These are phyloP conservation scores for Discostella stelligera DNA, from an alignment of 352 stramenopile species.

Conservation along the genomic window DNA sequence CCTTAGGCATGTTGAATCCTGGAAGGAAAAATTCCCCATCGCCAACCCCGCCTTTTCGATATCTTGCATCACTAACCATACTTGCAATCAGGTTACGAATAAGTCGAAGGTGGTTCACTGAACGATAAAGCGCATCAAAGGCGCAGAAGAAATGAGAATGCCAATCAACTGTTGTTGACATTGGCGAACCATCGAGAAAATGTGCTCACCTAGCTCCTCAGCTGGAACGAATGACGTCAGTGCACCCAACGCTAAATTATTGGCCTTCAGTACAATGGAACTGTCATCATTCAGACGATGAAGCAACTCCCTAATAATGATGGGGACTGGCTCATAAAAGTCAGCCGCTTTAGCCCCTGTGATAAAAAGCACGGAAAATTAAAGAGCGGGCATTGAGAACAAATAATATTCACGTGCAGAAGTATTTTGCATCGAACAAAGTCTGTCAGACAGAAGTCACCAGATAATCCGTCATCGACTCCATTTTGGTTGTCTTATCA, in stretches of 20 bases:
- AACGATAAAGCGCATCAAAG: neutral
- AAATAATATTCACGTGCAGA: constrained; percentile 21
- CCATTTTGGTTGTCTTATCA: constrained; percentile 42
- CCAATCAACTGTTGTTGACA: neutral
- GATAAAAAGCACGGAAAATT: constrained; percentile 16
- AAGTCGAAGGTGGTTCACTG: constrained; percentile 92
- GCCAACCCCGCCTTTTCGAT: constrained; percentile 88
- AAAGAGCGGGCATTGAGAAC: constrained; percentile 21
- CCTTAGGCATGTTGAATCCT: constrained; percentile 85
- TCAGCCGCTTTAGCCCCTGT: constrained; percentile 81
- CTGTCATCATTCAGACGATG: constrained; percentile 94
- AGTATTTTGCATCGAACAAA: constrained; percentile 3
- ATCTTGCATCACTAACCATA: constrained; percentile 93
- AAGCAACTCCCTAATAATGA: constrained; percentile 95
- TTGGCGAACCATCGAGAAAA: neutral
- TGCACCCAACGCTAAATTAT: constrained; percentile 87
- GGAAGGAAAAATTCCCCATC: constrained; percentile 83
- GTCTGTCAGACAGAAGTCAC: constrained; percentile 61
- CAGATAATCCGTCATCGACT: constrained; percentile 51
- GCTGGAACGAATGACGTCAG: constrained; percentile 90
- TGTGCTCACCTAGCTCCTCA: constrained; percentile 84
- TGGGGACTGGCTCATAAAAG: constrained; percentile 91
- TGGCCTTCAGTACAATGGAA: constrained; percentile 86
- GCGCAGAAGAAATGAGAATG: neutral
- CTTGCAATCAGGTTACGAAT: constrained; percentile 96